Evolutionary conservation across 257 asterid genomes (phyloP).

Genomic region (Vinca minor): DNA sequence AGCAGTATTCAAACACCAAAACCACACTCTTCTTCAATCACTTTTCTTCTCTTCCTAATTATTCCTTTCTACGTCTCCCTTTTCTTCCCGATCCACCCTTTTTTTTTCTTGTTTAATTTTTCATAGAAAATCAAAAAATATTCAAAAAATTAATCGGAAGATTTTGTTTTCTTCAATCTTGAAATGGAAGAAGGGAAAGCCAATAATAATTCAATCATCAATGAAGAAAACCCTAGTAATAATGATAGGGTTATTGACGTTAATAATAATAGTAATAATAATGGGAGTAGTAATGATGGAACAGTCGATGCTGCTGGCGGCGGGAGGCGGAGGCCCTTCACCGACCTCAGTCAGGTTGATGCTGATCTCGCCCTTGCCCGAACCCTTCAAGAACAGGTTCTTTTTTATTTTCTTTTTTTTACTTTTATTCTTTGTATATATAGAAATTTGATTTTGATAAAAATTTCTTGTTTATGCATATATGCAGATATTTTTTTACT

Average conservation of each 20-base stretch:
- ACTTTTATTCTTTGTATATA: no score
- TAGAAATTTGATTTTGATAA: background rate
- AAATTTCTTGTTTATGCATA: background rate
- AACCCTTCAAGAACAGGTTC: constrained; percentile 87
- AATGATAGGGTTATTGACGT: constrained; percentile 1
- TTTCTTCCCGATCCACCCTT: constrained; percentile 4
- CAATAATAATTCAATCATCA: constrained; percentile 3
- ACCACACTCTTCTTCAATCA: constrained; percentile 1
- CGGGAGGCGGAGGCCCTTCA: constrained; percentile 60
- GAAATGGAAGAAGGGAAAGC: constrained; percentile 25
- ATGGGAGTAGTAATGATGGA: background rate
- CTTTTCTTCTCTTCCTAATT: background rate
- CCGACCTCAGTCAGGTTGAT: constrained; percentile 82
- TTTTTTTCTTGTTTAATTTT: background rate
- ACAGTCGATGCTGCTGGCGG: constrained; percentile 29
- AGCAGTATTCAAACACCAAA: background rate
- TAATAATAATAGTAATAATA: background rate
- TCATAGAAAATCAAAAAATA: background rate
- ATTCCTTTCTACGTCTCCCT: constrained; percentile 16
- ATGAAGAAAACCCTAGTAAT: constrained; percentile 14
- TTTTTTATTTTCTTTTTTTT: background rate
- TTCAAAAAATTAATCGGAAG: background rate
- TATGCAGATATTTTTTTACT: background rate
- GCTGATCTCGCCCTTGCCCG: constrained; percentile 97
- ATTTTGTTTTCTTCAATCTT: background rate